Conservation (phyloP, 83 land plant genomes). For the Diphasiastrum complanatum region DNA sequence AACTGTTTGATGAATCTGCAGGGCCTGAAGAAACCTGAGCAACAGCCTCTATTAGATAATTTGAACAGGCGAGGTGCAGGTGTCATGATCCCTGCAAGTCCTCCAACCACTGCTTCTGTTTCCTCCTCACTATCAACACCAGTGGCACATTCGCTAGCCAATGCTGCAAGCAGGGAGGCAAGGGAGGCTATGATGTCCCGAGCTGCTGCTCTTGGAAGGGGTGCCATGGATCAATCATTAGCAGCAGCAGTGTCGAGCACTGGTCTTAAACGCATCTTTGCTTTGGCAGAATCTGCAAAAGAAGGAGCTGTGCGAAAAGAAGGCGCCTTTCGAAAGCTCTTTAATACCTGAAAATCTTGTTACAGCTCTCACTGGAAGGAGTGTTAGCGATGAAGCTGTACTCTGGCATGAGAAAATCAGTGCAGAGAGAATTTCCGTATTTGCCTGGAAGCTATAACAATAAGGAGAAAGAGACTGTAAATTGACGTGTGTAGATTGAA, state of each 20-base stretch:
- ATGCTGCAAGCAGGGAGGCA: constrained; percentile 24
- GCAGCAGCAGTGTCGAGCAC: constrained; percentile 64
- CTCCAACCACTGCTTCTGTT: neutral
- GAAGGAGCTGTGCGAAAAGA: constrained; percentile 67
- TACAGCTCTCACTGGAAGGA: too few species aligned
- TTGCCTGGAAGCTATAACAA: too few species aligned
- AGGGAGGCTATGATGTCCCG: constrained; percentile 85
- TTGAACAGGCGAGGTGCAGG: constrained; percentile 55
- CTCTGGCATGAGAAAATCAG: too few species aligned
- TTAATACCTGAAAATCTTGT: constrained; percentile 62
- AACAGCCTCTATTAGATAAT: constrained; percentile 77
- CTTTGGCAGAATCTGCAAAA: constrained; percentile 88
- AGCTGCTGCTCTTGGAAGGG: constrained; percentile 94
- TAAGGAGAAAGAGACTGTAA: too few species aligned
- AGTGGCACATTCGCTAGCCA: constrained; percentile 15
- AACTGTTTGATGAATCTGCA: constrained; percentile 25
- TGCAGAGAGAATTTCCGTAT: too few species aligned
- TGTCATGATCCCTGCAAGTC: too few species aligned
- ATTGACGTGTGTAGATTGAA: too few species aligned
- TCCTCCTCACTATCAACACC: neutral
- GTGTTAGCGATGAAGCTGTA: too few species aligned
- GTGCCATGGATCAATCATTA: constrained; percentile 46
- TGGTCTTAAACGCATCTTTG: constrained; percentile 83
- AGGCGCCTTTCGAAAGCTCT: constrained; percentile 76
- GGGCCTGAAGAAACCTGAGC: constrained; percentile 91